Base-by-base conservation (phyloP, 2,329 filamentous ascomycete genomes). In the Ambrosiella beaveri region DNA sequence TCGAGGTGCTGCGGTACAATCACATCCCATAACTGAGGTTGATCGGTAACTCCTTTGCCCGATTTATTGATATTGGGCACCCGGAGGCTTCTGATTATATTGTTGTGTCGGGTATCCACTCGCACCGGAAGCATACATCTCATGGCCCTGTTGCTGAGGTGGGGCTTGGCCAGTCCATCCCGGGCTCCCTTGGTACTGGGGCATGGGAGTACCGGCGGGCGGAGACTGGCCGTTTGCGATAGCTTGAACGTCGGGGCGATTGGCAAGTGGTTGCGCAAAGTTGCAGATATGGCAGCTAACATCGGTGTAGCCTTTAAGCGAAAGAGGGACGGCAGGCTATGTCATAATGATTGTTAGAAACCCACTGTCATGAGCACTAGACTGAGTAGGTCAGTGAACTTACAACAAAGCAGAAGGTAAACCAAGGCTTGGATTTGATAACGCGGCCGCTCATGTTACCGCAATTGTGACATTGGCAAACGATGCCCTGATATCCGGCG, bases 331-430 rank as follows among this genome's bases (percentile, higher is more conserved):
- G 51, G 90, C 69, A 54, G 86, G 86, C 77, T 84, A 61, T 3
- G 12, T 54, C 12, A 17, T 44, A 61, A 37, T 53, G 35, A 54
- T 17, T 13, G 59, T 66, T 62, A 67, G 65, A 37, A 61, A 44
- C 40, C 39, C 17, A 15, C 35, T n/a, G 37, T 12, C 12, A 53
- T 11, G 6, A 1, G 51, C 37, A n/a, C n/a, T 15, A 6, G 47
- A 6, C n/a, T n/a, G 13, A 47, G 44, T 41, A 41, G 27, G 27
- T 27, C 40, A 11, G 44, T 8, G 19, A 8, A 71, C 77, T 65
- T 69, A 82, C 80, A 57, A 88, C 70, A 70, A 86, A 88, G 74
- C 85, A 89, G 65, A 89, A 82, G 4, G 86, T 89, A 66, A 89
- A 89, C 82, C 84, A 88, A 47, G 81, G 80, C 60, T 82, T 75